These are phyloP conservation scores for Astragalus membranaceus DNA, from an alignment of 306 rosid genomes.

Conservation along the genomic window DNA sequence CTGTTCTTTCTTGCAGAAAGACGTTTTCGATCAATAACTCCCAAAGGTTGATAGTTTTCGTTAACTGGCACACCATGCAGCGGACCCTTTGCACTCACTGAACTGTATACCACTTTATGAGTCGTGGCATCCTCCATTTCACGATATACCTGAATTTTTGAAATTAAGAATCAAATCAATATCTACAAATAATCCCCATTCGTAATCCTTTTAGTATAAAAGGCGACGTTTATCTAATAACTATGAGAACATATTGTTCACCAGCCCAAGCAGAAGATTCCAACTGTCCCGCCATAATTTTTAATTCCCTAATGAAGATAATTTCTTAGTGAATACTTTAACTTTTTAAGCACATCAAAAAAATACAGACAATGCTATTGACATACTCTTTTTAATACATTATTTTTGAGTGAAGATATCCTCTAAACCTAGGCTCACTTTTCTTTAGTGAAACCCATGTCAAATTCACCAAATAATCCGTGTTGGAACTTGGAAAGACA, in stretches of 20 bases:
- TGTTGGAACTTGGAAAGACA: background rate
- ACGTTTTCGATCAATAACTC: conserved; percentile 75
- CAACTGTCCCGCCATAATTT: background rate
- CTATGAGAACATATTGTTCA: background rate
- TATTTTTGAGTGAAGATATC: background rate
- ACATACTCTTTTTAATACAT: background rate
- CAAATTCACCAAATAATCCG: background rate
- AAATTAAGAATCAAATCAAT: conserved; percentile 14
- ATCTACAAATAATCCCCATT: conserved; percentile 5
- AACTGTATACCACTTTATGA: conserved; percentile 60
- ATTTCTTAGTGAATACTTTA: background rate
- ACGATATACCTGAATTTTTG: conserved; percentile 61
- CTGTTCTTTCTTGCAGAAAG: conserved; percentile 78
- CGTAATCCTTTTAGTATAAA: conserved; percentile 3
- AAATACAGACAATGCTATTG: background rate
- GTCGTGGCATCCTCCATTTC: conserved; percentile 59
- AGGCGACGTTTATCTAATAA: background rate
- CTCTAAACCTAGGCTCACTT: background rate
- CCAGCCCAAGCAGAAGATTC: background rate
- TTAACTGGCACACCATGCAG: conserved; percentile 71
- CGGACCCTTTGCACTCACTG: conserved; percentile 54
- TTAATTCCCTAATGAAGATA: background rate
- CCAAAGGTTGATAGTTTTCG: conserved; percentile 72
- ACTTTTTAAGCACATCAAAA: background rate
- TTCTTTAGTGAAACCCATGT: background rate